Evolutionary conservation across 306 rosid species (phyloP).

Genomic region (Potentilla sterilis): DNA sequence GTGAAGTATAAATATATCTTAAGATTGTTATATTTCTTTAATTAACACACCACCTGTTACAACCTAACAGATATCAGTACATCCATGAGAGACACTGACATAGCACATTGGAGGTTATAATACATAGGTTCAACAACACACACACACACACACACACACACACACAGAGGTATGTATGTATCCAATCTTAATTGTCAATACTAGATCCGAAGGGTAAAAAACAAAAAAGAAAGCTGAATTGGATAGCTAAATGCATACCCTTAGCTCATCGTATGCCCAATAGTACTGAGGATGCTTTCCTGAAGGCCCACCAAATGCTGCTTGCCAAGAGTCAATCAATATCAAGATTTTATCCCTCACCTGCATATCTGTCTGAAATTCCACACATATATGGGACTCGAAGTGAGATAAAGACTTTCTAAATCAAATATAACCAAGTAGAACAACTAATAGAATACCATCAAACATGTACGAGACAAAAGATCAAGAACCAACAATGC

Average conservation of each 20-base stretch:
- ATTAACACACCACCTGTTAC: slow-evolving; percentile 13
- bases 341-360: slow-evolving; percentile 84
- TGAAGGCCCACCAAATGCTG: slow-evolving; percentile 87
- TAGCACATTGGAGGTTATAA: not conserved
- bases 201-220: not conserved
- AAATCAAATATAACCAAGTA: not conserved
- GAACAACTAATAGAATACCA: not conserved
- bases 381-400: slow-evolving; percentile 23
- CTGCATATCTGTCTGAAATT: slow-evolving; percentile 83
- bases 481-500: not conserved
- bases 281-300: slow-evolving; percentile 93
- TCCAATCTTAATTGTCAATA: not conserved
- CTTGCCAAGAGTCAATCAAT: slow-evolving; percentile 90
- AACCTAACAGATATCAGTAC: slow-evolving; percentile 1
- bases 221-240: slow-evolving; percentile 5
- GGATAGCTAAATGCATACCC: slow-evolving; percentile 40
- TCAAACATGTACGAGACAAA: not conserved
- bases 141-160: not conserved
- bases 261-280: slow-evolving; percentile 83
- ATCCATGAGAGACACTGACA: not conserved
- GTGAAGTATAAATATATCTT: not conserved
- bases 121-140: not conserved
- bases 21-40: not conserved
- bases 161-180: not conserved
- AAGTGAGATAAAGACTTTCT: not conserved